phyloP scores from a whole-genome alignment of 2,329 filamentous ascomycete species.

The Claviceps sp. region DNA sequence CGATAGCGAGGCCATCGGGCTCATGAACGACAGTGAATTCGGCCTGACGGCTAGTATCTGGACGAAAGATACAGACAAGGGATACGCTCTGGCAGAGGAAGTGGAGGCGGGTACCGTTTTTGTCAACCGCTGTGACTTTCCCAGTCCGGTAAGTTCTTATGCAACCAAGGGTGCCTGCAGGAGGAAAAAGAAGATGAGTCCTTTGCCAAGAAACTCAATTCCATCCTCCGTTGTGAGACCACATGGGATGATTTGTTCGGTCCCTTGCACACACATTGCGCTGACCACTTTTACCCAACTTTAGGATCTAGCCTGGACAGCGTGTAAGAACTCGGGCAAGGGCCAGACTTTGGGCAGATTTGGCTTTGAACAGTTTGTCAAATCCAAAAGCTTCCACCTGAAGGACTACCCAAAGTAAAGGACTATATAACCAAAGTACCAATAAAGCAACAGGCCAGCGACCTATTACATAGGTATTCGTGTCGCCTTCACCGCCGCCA shows the following conservation, averaged over 20 bases:
- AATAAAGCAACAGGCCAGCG: neutral
- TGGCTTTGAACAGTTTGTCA: constrained; percentile 91
- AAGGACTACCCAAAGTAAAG: constrained; percentile 60
- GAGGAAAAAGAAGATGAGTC: neutral
- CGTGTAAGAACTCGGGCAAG: constrained; percentile 94
- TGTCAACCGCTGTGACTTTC: constrained; percentile 87
- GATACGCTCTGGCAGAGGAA: constrained; percentile 61
- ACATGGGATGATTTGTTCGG: neutral
- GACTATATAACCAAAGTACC: neutral
- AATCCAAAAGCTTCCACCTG: constrained; percentile 89
- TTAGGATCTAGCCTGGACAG: constrained; percentile 88
- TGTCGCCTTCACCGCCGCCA: neutral
- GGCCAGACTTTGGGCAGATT: constrained; percentile 81
- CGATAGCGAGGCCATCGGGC: constrained; percentile 65
- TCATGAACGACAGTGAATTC: constrained; percentile 94
- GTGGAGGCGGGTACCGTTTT: constrained; percentile 93
- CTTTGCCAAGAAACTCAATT: neutral
- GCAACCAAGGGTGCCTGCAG: neutral
- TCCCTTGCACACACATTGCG: neutral
- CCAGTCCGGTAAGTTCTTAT: constrained; percentile 60
- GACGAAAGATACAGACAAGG: constrained; percentile 73
- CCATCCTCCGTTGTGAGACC: neutral
- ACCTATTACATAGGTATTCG: neutral
- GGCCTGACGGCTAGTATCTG: constrained; percentile 94
- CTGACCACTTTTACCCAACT: constrained; percentile 2